phyloP scores from a whole-genome alignment of 768 basidiomycete species.

The Calocybe gangraenosa region DNA sequence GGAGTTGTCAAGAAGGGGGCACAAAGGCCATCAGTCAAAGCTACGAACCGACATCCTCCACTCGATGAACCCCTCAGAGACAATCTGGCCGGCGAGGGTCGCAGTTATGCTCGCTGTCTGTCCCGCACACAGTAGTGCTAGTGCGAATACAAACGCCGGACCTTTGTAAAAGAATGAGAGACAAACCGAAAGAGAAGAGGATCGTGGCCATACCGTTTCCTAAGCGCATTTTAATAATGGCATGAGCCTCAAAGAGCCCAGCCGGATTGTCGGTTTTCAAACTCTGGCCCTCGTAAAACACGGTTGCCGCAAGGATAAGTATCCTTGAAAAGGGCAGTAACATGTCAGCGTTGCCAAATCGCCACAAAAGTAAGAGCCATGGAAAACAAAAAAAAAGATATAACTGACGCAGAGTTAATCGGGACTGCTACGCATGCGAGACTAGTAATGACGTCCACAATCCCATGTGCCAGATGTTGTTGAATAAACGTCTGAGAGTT shows the following conservation, averaged over 20 bases:
- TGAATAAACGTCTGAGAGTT: conserved; percentile 41
- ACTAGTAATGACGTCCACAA: conserved; percentile 53
- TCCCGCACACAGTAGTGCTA: conserved; percentile 71
- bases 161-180: conserved; percentile 28
- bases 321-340: conserved; percentile 48
- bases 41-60: conserved; percentile 58
- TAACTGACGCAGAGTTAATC: conserved; percentile 64
- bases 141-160: conserved; percentile 67
- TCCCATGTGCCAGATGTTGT: conserved; percentile 51
- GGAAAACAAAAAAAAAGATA: neutral
- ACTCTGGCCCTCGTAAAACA: conserved; percentile 49
- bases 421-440: conserved; percentile 68
- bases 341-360: neutral
- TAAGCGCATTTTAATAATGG: conserved; percentile 49
- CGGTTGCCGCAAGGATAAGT: conserved; percentile 67
- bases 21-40: neutral
- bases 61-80: conserved; percentile 75
- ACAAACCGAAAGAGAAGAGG: neutral
- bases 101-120: conserved; percentile 78
- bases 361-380: conserved; percentile 2
- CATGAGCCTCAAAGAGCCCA: conserved; percentile 71
- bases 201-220: conserved; percentile 42
- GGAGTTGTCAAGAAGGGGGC: neutral
- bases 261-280: conserved; percentile 37
- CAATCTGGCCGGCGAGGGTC: conserved; percentile 75